Evolutionary conservation across 2,329 filamentous ascomycete genomes (phyloP), one percentile per base, ranked within the genome.

Genomic region (Scolecobasidium constrictum): DNA sequence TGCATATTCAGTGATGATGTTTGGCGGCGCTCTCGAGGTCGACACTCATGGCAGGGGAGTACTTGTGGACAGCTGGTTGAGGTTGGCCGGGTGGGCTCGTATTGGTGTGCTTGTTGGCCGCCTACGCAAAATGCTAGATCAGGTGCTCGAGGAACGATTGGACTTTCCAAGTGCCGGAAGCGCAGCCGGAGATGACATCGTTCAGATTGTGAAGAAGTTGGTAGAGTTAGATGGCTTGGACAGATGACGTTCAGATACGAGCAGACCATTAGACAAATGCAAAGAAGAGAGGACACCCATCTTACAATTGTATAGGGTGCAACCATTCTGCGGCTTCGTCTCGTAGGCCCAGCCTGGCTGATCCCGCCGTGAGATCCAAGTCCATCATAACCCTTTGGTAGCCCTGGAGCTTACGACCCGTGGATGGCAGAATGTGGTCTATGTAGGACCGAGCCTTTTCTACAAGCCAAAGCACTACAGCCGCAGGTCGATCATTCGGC

Each of bases 161-260:
- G 85, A 88, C 57, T 78, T 84, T 48, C 85, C 85, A 0, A n/a
- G 26, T 31, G 26, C 26, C 9, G 26, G 9, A 7, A 71, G 70
- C 11, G 57, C 74, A 45, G 75, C 78, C 36, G 42, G 54, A 57
- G 49, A 47, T 47, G 15, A 58, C 46, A 78, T 95, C 19, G 83
- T 96, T 46, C 75, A 72, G 54, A 64, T 85, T 48, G 88, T 94
- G 42, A 77, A 78, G 51, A 80, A 76, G 62, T 68, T 96, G 62
- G 82, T 96, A 53, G 86, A 94, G 63, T 72, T 93, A 53, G 87
- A 96, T 66, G 92, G 92, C 2, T 63, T 93, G 63, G 86, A 94
- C 35, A 20, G 43, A 22, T 45, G 26, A n/a, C n/a, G n/a, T n/a
- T n/a, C n/a, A n/a, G 16, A 37, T 9, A 18, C n/a, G n/a, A n/a